A percentile compares a stretch with the other conserved stretches of the same genome.
These are phyloP conservation scores for Ophiostoma populinum DNA, from an alignment of 2,329 filamentous ascomycete genomes.

Conservation along the genomic window DNA sequence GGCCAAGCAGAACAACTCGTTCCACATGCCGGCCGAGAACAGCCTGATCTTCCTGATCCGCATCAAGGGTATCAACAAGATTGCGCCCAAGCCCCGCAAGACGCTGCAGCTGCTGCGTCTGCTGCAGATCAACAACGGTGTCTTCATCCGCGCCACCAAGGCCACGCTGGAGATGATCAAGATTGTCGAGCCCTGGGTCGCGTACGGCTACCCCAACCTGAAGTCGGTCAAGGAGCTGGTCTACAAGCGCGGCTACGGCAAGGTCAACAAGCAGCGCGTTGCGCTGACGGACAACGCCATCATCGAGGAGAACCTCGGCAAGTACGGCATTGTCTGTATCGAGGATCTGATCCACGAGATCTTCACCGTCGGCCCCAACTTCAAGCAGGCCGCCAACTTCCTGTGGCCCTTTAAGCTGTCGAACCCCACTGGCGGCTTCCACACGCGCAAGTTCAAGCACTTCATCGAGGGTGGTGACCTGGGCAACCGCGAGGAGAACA, in stretches of 20 bases:
- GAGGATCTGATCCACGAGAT: conserved; percentile 99
- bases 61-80: conserved; percentile 99
- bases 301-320: conserved; percentile 90
- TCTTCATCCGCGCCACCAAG: conserved; percentile 96
- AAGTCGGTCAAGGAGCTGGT: conserved; percentile 98
- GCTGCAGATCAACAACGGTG: conserved; percentile 99
- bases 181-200: conserved; percentile 96
- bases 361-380: conserved; percentile 96
- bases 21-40: conserved; percentile 86
- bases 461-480: conserved; percentile 97
- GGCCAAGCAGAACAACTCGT: conserved; percentile 80
- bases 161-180: conserved; percentile 94
- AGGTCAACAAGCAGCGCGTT: conserved; percentile 95
- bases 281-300: conserved; percentile 94
- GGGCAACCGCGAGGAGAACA: conserved; percentile 96
- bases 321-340: conserved; percentile 98
- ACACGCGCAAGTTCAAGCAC: conserved; percentile 94
- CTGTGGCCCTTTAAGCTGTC: conserved; percentile 99
- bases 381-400: conserved; percentile 99
- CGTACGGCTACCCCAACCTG: conserved; percentile 98
- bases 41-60: conserved; percentile 96
- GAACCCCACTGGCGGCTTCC: conserved; percentile 96
- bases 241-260: conserved; percentile 99
- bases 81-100: conserved; percentile 99
- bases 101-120: conserved; percentile 98